A percentile compares a stretch with the other conserved stretches of the same genome.
Evolutionary conservation across 257 asterid genomes (phyloP).

Genomic region (Fraxinus anomala): DNA sequence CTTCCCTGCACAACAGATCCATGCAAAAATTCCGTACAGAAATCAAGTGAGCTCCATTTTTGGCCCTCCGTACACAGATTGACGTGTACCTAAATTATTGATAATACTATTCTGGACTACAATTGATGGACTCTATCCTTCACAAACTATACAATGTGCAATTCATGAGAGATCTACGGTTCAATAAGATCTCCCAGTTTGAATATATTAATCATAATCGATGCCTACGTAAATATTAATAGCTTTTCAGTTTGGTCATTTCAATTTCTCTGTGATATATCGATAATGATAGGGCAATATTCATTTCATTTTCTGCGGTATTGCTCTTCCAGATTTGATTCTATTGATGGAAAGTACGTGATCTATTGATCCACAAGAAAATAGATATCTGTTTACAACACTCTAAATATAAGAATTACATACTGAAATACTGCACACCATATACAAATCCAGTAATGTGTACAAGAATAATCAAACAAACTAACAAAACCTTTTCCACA

Average conservation of each 20-base stretch:
- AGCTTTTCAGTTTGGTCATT: neutral
- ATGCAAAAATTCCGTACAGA: no score
- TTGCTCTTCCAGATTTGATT: neutral
- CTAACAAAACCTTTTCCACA: slow-evolving; percentile 2
- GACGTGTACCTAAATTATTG: no score
- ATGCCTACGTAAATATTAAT: neutral
- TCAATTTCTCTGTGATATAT: neutral
- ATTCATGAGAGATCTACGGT: no score
- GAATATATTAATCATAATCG: no score
- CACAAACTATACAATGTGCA: no score
- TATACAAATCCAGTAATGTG: slow-evolving; percentile 15
- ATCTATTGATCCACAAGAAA: neutral
- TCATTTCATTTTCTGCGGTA: neutral
- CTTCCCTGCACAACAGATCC: no score
- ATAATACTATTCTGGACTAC: no score
- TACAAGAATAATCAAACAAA: slow-evolving; percentile 13
- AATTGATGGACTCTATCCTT: no score
- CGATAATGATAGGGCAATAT: neutral
- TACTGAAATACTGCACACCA: slow-evolving; percentile 6
- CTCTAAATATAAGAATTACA: slow-evolving; percentile 23
- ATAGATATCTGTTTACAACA: slow-evolving; percentile 5
- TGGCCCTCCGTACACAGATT: no score
- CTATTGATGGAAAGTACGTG: neutral
- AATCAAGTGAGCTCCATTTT: no score
- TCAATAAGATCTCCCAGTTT: no score